Conservation (phyloP, 2,329 filamentous ascomycete genomes). For the Paecilomyces dactylethromorphus region DNA sequence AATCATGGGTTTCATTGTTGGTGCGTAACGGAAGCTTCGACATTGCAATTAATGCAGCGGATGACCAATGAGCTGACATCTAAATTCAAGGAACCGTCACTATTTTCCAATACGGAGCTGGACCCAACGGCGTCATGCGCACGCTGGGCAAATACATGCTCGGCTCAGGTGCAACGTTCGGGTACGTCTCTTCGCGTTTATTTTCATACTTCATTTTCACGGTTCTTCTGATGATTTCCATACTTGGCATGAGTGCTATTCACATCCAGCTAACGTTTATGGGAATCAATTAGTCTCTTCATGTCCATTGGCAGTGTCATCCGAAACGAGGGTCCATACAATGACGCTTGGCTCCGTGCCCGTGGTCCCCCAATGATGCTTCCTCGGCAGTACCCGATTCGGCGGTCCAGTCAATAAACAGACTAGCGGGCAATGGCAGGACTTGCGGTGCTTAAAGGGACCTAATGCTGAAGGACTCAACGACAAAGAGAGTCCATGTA, state of each 20-base stretch:
- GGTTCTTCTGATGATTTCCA: slow-evolving; percentile 16
- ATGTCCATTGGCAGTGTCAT: slow-evolving; percentile 99
- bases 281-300: slow-evolving; percentile 61
- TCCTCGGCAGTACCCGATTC: slow-evolving; percentile 35
- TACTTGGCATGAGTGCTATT: background rate
- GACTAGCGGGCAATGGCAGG: background rate
- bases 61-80: slow-evolving; percentile 13
- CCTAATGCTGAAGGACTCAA: background rate
- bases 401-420: slow-evolving; percentile 14
- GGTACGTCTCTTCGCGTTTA: slow-evolving; percentile 51
- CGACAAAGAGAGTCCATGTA: background rate
- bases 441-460: background rate
- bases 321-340: slow-evolving; percentile 77
- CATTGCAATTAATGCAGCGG: background rate
- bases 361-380: slow-evolving; percentile 68
- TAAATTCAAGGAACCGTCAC: slow-evolving; percentile 67
- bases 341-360: slow-evolving; percentile 68
- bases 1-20: slow-evolving; percentile 97
- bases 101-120: slow-evolving; percentile 91
- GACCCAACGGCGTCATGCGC: slow-evolving; percentile 86
- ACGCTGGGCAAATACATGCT: slow-evolving; percentile 96
- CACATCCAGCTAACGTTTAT: background rate
- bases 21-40: slow-evolving; percentile 44
- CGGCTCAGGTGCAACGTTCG: slow-evolving; percentile 90
- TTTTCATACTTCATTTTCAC: slow-evolving; percentile 15